These are phyloP conservation scores for Alnus glutinosa DNA, from an alignment of 306 rosid species.

Conservation along the genomic window DNA sequence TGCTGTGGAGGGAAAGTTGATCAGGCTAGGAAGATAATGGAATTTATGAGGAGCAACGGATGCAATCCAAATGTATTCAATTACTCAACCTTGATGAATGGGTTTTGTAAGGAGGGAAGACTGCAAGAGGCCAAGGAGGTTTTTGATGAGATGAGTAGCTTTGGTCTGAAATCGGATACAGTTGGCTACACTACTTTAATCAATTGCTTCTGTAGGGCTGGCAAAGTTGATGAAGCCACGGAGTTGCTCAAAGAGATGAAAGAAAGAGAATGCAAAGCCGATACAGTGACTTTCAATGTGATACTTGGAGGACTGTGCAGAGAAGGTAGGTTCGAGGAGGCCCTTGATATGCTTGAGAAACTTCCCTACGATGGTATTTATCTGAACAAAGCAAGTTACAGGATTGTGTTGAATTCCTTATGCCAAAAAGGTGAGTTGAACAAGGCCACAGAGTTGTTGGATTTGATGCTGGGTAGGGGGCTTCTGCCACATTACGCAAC, in stretches of 20 bases:
- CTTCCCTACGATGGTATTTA: slow-evolving; percentile 79
- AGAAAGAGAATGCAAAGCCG: slow-evolving; percentile 53
- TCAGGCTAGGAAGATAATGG: slow-evolving; percentile 63
- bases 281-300: slow-evolving; percentile 69
- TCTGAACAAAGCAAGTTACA: slow-evolving; percentile 75
- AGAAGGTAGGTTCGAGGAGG: slow-evolving; percentile 64
- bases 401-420: slow-evolving; percentile 75
- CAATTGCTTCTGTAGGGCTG: slow-evolving; percentile 61
- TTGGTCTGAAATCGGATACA: slow-evolving; percentile 64
- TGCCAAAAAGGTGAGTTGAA: slow-evolving; percentile 55
- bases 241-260: slow-evolving; percentile 76
- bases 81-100: slow-evolving; percentile 71
- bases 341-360: slow-evolving; percentile 64
- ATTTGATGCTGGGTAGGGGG: slow-evolving; percentile 70
- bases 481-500: slow-evolving; percentile 80
- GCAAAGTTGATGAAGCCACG: slow-evolving; percentile 54
- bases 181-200: slow-evolving; percentile 69
- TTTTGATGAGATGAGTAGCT: slow-evolving; percentile 58
- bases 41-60: slow-evolving; percentile 78
- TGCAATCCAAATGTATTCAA: slow-evolving; percentile 70
- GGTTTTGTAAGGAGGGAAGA: slow-evolving; percentile 59
- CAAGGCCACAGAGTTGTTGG: slow-evolving; percentile 57
- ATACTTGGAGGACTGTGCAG: slow-evolving; percentile 77
- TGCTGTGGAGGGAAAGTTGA: slow-evolving; percentile 61
- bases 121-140: slow-evolving; percentile 56